Base-by-base conservation (phyloP, 2,329 filamentous ascomycete species). In the Coleophoma eucalyptorum region DNA sequence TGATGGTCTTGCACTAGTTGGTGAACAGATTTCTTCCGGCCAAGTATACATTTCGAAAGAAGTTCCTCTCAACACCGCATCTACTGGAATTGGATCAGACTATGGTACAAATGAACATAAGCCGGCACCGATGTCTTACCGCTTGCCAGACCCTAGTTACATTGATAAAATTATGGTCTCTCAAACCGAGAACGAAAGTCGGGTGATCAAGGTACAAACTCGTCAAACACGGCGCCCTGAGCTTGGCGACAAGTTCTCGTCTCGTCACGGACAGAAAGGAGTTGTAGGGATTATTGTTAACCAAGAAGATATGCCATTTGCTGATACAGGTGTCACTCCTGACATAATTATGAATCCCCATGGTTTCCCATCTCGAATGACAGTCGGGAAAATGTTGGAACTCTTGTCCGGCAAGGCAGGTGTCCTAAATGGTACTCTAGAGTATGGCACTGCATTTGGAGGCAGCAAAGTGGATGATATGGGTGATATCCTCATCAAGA, bases 301-400 rank as follows among this genome's bases (percentile, higher is more conserved):
- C 55, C 93, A 97, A 71, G 91, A 94, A 65, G 94, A 99, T 66
- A 88, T 99, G 84, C 94, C 94, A 0, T 99, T 99, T 73, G 88
- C 88, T 34, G 94, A 99, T 70, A 76, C 80, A 48, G 95, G 94
- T 2, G 83, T 99, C 58, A 87, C 85, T n/a, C 94, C 94, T 0
- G 94, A 99, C 70, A 97, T 99, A 59, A 99, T 99, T 81, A 99
- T 99, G 94, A 99, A 99, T 75, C 94, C 95, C 0, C 94, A 99
- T 73, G 94, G 94, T 84, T 99, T 99, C 79, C 94, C 94, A 1
- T 97, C 93, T 32, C 94, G 94, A 69, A 99, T 99, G 94, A 99
- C 94, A 49, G 94, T 99, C 55, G 94, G 94, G 32, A 99, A 99
- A 71, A 88, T 99, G 77, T 82, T 99, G 46, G 94, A 99, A 67